These are phyloP conservation scores for Ophiosphaerella herpotricha DNA, from an alignment of 2,329 filamentous ascomycete species.

Conservation along the genomic window DNA sequence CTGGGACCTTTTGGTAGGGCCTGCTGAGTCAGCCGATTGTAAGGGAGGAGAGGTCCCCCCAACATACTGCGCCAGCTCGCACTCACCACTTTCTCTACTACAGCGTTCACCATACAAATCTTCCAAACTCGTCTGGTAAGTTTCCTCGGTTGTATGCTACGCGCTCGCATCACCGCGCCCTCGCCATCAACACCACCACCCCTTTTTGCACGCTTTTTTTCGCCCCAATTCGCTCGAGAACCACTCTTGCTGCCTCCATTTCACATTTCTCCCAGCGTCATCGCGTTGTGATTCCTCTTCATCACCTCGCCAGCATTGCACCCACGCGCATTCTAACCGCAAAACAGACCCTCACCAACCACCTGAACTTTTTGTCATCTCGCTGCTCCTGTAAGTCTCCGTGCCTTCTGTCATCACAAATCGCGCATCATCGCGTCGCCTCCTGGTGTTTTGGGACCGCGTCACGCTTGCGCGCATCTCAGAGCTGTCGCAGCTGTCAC, in stretches of 20 bases:
- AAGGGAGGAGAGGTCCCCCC: background rate
- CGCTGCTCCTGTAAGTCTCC: constrained; percentile 33
- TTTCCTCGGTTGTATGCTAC: constrained; percentile 32
- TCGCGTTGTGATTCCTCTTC: constrained; percentile 39
- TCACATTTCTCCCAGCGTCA: constrained; percentile 30
- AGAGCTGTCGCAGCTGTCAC: constrained; percentile 20
- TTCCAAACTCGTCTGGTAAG: constrained; percentile 37
- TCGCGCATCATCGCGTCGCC: constrained; percentile 33
- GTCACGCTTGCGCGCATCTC: constrained; percentile 27
- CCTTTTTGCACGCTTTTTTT: constrained; percentile 41
- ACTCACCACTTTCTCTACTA: background rate
- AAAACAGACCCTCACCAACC: constrained; percentile 34
- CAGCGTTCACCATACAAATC: constrained; percentile 25
- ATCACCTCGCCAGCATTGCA: constrained; percentile 27
- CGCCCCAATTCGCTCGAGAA: constrained; percentile 32
- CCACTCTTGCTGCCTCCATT: constrained; percentile 31
- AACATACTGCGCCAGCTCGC: background rate
- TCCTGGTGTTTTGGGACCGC: constrained; percentile 41
- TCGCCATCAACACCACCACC: constrained; percentile 32
- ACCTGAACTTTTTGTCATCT: constrained; percentile 13
- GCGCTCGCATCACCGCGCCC: constrained; percentile 18
- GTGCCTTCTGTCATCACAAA: constrained; percentile 24
- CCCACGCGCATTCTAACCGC: constrained; percentile 37
- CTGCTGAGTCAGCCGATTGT: background rate
- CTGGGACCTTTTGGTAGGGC: background rate